Percentiles rank a stretch among this genome's conserved stretches.
Conservation (phyloP, 495 filamentous ascomycete genomes). For the Oidiodendron maius region DNA sequence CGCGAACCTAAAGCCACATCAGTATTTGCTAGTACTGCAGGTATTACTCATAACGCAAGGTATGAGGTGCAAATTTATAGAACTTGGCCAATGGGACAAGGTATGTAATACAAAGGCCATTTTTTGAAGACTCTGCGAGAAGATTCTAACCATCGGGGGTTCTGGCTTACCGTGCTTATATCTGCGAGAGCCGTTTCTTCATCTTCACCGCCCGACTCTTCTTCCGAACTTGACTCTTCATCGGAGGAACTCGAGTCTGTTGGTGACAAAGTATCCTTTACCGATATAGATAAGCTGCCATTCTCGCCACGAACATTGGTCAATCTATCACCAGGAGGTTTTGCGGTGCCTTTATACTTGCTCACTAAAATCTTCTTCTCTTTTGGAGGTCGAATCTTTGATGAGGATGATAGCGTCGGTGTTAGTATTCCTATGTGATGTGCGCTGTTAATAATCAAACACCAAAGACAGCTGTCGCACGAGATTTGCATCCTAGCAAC, state of each 20-base stretch:
- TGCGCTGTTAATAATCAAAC: not conserved
- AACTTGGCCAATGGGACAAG: not conserved
- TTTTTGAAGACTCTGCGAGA: not conserved
- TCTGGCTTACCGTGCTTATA: constrained; percentile 17
- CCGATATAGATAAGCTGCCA: constrained; percentile 21
- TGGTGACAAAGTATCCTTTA: constrained; percentile 28
- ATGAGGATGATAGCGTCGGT: constrained; percentile 2
- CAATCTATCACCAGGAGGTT: constrained; percentile 8
- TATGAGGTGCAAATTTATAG: not conserved
- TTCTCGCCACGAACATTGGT: constrained; percentile 8
- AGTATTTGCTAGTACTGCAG: not conserved
- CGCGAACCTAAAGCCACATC: constrained; percentile 16
- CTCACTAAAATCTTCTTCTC: constrained; percentile 3
- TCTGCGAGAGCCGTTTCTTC: constrained; percentile 14
- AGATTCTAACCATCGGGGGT: not conserved
- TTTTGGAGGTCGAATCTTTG: constrained; percentile 12
- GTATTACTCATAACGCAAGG: not conserved
- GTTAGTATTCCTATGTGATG: constrained; percentile 8
- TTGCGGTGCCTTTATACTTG: constrained; percentile 14
- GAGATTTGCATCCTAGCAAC: too few species aligned
- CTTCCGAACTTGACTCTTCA: constrained; percentile 17
- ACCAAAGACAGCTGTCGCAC: not conserved
- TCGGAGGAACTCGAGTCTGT: constrained; percentile 21
- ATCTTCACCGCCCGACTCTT: constrained; percentile 22
- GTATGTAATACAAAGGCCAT: not conserved